Percentiles rank a stretch among this genome's conserved stretches.
These are phyloP conservation scores for Leccinum arenicola DNA, from an alignment of 768 basidiomycete species.

Conservation along the genomic window DNA sequence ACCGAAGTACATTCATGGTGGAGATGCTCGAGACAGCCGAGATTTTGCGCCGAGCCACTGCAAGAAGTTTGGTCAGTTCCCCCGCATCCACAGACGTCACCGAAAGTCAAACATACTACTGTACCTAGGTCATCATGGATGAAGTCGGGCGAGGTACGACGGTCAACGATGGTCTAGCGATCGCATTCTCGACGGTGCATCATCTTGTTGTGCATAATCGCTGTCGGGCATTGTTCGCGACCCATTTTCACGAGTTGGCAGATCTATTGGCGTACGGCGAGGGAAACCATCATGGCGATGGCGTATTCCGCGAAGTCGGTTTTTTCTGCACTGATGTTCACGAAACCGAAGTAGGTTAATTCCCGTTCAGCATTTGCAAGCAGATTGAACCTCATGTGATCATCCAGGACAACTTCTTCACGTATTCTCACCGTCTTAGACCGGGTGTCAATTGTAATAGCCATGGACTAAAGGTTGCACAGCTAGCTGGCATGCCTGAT, in stretches of 20 bases:
- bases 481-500: slow-evolving; percentile 79
- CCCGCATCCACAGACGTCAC: not conserved
- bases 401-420: slow-evolving; percentile 67
- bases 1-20: slow-evolving; percentile 97
- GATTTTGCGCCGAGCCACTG: slow-evolving; percentile 82
- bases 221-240: slow-evolving; percentile 91
- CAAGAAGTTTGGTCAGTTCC: slow-evolving; percentile 69
- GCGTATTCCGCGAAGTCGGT: slow-evolving; percentile 57
- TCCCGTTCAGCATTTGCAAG: not conserved
- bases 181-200: slow-evolving; percentile 88
- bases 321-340: slow-evolving; percentile 92
- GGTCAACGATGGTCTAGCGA: slow-evolving; percentile 85
- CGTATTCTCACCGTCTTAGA: slow-evolving; percentile 77
- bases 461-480: slow-evolving; percentile 88
- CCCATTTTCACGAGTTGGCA: slow-evolving; percentile 95
- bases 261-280: slow-evolving; percentile 71
- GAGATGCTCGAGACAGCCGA: slow-evolving; percentile 95
- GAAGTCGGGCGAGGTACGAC: slow-evolving; percentile 98
- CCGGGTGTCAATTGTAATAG: slow-evolving; percentile 89
- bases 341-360: slow-evolving; percentile 60
- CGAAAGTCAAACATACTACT: slow-evolving; percentile 1
- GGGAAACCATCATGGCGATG: slow-evolving; percentile 37
- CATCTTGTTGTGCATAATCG: slow-evolving; percentile 69
- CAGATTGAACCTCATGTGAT: not conserved
- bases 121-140: slow-evolving; percentile 91